A percentile compares a stretch with the other conserved stretches of the same genome.
These are phyloP conservation scores for Ophiocordyceps camponoti-saundersi DNA, from an alignment of 2,329 filamentous ascomycete species.

Conservation along the genomic window DNA sequence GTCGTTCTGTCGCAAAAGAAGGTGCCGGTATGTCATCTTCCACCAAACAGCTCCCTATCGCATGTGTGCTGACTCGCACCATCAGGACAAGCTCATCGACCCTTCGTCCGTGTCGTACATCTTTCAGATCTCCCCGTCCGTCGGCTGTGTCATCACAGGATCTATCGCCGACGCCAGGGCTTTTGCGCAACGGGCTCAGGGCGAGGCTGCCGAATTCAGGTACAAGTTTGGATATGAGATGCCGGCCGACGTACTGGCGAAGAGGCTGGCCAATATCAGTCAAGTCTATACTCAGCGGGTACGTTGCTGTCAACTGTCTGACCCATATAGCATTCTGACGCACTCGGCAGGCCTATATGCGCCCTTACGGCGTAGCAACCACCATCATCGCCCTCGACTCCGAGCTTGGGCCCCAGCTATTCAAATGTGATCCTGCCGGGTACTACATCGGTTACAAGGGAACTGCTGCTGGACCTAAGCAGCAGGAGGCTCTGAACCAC, in stretches of 20 bases:
- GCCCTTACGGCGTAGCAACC: conserved; percentile 86
- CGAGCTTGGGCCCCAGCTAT: conserved; percentile 84
- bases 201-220: conserved; percentile 91
- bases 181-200: conserved; percentile 79
- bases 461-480: conserved; percentile 91
- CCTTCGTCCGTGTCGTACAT: conserved; percentile 93
- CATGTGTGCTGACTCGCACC: conserved; percentile 1
- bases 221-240: conserved; percentile 99
- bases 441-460: conserved; percentile 99
- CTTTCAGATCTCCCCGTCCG: conserved; percentile 88
- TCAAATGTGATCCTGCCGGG: conserved; percentile 95
- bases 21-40: conserved; percentile 59
- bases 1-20: conserved; percentile 99
- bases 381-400: conserved; percentile 89
- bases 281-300: conserved; percentile 98
- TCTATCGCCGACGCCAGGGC: conserved; percentile 95
- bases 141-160: conserved; percentile 96
- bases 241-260: conserved; percentile 92
- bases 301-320: conserved; percentile 9
- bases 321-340: not conserved
- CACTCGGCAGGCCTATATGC: conserved; percentile 65
- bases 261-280: conserved; percentile 96
- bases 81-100: conserved; percentile 95
- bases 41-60: not conserved
- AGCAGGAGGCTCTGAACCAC: conserved; percentile 96